Conservation (phyloP, 169 alveolate genomes). For the Eimeria acervulina region DNA sequence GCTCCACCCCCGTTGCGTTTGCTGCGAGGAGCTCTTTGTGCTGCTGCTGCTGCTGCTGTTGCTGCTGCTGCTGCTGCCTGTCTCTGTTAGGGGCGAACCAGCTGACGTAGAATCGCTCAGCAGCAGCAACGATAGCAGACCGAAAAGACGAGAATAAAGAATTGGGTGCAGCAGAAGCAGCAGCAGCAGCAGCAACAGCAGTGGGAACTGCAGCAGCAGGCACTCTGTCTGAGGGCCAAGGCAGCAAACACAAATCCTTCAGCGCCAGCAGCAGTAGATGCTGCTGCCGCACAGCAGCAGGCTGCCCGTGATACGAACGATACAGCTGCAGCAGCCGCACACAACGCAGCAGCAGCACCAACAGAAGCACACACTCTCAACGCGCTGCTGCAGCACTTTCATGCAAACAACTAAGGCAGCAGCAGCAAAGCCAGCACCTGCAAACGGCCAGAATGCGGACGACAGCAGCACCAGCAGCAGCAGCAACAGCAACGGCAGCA, state of each 20-base stretch:
- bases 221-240: constrained; percentile 10
- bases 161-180: neutral
- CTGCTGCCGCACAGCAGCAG: constrained; percentile 20
- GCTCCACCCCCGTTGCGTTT: neutral
- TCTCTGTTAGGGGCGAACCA: neutral
- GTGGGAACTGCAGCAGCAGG: constrained; percentile 28
- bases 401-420: too few relatives aligned
- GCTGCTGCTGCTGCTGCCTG: neutral
- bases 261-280: constrained; percentile 15
- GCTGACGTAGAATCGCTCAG: neutral
- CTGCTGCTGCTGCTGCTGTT: neutral
- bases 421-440: neutral
- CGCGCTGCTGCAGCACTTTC: too few relatives aligned
- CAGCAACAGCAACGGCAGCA: neutral
- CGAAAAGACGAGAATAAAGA: neutral
- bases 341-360: neutral
- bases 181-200: constrained; percentile 32
- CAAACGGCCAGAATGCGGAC: neutral
- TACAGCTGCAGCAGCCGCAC: neutral
- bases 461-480: neutral
- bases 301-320: constrained; percentile 2
- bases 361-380: neutral
- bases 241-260: neutral
- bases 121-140: neutral
- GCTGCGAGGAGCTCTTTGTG: neutral